Evolutionary conservation across 306 rosid genomes (phyloP), one percentile per base, ranked within the genome.

Genomic region (Cicer bijugum): DNA sequence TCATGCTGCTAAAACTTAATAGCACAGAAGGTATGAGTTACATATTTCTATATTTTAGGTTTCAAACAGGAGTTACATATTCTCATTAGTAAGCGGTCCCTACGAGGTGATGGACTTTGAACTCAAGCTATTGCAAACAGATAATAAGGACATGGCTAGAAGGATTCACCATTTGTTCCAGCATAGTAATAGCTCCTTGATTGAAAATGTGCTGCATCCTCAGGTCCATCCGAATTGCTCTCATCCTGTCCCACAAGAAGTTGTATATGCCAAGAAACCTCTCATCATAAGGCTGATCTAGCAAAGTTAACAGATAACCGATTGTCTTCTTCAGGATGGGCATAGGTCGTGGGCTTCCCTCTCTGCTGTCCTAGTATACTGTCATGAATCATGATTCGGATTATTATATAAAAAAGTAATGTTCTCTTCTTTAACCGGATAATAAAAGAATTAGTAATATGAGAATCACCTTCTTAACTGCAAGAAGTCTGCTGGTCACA

Each of bases 161-260:
- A 81, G 86, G 75, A 82, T 69, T 66, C 69, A 91, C 99, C 99
- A 94, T 94, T 65, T 94, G 95, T 83, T 94, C 99, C 85, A 94
- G 85, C 96, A 94, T 89, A 68, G 83, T 75, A 57, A 94, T 88
- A 72, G 99, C 87, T 65, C 82, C 91, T 75, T 86, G 86, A 75
- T 91, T 86, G 88, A 94, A 94, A 75, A 91, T 89, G 78, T 94
- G 99, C 76, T 94, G 99, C 99, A 94, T 94, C 82, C 99, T 87
- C 61, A 94, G 85, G 83, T 94, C 99, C 99, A 94, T 94, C 20
- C 97, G 89, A 77, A 94, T 88, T 37, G 99, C 96, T 74, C 97
- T 89, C 99, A 94, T 94, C 89, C 99, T 88, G 69, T 94, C 99
- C 99, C 99, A 94, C 82, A 91, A 81, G 78, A 94, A 94, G 82